Percentiles rank a stretch among this genome's conserved stretches.
phyloP scores from a whole-genome alignment of 371 early-diverging fungal species.

The Syncephalastrum racemosum region DNA sequence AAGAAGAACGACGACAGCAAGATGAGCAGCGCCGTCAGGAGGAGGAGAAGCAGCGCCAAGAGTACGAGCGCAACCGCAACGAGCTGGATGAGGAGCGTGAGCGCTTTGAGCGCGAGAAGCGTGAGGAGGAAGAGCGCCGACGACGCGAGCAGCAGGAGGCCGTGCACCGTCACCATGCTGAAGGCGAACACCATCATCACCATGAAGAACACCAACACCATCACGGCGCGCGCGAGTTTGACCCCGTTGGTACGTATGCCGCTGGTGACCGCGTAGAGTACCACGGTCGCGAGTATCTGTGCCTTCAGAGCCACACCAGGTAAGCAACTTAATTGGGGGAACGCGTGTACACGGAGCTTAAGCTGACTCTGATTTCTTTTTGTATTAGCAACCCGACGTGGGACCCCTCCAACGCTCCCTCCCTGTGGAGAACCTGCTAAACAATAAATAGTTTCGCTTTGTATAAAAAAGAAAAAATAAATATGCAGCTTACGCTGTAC shows the following conservation, averaged over 20 bases:
- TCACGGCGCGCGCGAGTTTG: constrained; percentile 39
- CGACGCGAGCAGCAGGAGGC: constrained; percentile 8
- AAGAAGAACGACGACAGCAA: constrained; percentile 12
- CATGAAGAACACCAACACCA: constrained; percentile 12
- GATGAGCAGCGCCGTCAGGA: constrained; percentile 9
- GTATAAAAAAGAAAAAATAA: too few species aligned
- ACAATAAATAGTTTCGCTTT: too few species aligned
- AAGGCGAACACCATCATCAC: neutral
- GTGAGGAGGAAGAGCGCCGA: constrained; percentile 15
- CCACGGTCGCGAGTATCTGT: constrained; percentile 49
- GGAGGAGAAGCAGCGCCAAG: constrained; percentile 4
- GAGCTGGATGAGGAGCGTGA: constrained; percentile 27
- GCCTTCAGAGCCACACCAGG: constrained; percentile 54
- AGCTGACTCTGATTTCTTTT: too few species aligned
- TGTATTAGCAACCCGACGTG: too few species aligned
- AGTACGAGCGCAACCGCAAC: constrained; percentile 26
- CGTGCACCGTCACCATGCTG: constrained; percentile 1
- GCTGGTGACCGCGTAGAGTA: constrained; percentile 59
- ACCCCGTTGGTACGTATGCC: constrained; percentile 55
- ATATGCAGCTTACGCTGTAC: too few species aligned
- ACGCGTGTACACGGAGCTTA: too few species aligned
- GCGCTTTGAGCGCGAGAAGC: constrained; percentile 27
- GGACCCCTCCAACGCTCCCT: too few species aligned
- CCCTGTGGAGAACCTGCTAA: too few species aligned
- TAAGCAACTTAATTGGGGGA: too few species aligned